Percentiles rank a stretch among this genome's conserved stretches.
These are phyloP conservation scores for Paracoccidioides lutzii DNA, from an alignment of 2,329 filamentous ascomycete species.

Conservation along the genomic window DNA sequence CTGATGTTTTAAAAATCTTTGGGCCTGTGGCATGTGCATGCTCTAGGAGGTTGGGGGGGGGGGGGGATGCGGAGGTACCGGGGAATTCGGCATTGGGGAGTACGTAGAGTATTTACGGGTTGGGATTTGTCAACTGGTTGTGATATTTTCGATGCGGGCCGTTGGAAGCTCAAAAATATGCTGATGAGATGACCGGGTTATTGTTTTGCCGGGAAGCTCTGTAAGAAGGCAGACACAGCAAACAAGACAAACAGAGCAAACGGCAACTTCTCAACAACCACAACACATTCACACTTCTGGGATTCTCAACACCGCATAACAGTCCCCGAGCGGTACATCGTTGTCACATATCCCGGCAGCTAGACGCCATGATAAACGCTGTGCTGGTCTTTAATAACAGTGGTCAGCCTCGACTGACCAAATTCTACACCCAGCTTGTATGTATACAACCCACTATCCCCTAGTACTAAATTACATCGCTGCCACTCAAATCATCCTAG, in stretches of 20 bases:
- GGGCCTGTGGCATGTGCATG: neutral
- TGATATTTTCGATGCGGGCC: too few relatives aligned
- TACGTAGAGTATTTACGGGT: too few relatives aligned
- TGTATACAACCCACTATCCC: conserved; percentile 12
- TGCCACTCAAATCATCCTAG: neutral
- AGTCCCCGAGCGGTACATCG: neutral
- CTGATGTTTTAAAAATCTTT: neutral
- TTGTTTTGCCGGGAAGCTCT: neutral
- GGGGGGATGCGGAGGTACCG: neutral
- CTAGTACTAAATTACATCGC: neutral
- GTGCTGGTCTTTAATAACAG: conserved; percentile 98
- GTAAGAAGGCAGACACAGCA: neutral
- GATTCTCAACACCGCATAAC: neutral
- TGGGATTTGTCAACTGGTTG: too few relatives aligned
- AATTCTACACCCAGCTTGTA: conserved; percentile 97
- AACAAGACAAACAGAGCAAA: neutral
- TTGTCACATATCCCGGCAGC: neutral
- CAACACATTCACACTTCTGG: neutral
- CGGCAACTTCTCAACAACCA: neutral
- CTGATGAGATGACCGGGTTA: neutral
- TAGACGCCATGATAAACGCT: conserved; percentile 76
- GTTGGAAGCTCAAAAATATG: too few relatives aligned
- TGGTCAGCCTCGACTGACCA: conserved; percentile 88
- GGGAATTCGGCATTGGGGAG: neutral
- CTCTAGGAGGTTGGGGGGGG: neutral